phyloP scores from a whole-genome alignment of 345 rosid genomes.

The Theobroma cacao region DNA sequence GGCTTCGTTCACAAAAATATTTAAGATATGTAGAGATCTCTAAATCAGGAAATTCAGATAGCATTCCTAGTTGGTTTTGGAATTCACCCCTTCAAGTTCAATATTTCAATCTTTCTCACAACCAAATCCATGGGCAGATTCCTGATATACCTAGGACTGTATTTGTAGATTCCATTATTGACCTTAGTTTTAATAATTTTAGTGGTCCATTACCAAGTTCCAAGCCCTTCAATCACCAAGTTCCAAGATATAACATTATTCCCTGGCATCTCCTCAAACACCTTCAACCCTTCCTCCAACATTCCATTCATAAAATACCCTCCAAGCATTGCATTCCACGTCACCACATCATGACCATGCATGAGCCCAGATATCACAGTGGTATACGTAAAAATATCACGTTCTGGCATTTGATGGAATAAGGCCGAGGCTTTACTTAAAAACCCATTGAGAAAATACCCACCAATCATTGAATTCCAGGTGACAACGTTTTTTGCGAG shows the following conservation, averaged over 20 bases:
- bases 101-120: slow-evolving; percentile 19
- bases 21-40: slow-evolving; percentile 2
- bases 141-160: slow-evolving; percentile 8
- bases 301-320: slow-evolving; percentile 36
- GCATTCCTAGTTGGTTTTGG: background rate
- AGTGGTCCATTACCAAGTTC: slow-evolving; percentile 16
- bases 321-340: slow-evolving; percentile 41
- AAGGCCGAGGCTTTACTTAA: slow-evolving; percentile 23
- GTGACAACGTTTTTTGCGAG: slow-evolving; percentile 30
- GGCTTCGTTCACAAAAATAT: background rate
- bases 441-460: slow-evolving; percentile 36
- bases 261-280: slow-evolving; percentile 29
- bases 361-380: slow-evolving; percentile 35
- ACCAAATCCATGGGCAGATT: slow-evolving; percentile 18
- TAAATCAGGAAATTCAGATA: background rate
- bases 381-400: slow-evolving; percentile 35
- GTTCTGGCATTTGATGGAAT: slow-evolving; percentile 30
- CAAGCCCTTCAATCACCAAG: slow-evolving; percentile 36
- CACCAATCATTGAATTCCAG: slow-evolving; percentile 40
- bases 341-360: slow-evolving; percentile 30
- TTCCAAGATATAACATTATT: slow-evolving; percentile 46
- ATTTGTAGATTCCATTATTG: slow-evolving; percentile 5
- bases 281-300: slow-evolving; percentile 27
- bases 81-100: background rate
- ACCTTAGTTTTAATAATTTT: slow-evolving; percentile 18